phyloP scores from a whole-genome alignment of 768 basidiomycete genomes.

The Panaeolus cyanescens region DNA sequence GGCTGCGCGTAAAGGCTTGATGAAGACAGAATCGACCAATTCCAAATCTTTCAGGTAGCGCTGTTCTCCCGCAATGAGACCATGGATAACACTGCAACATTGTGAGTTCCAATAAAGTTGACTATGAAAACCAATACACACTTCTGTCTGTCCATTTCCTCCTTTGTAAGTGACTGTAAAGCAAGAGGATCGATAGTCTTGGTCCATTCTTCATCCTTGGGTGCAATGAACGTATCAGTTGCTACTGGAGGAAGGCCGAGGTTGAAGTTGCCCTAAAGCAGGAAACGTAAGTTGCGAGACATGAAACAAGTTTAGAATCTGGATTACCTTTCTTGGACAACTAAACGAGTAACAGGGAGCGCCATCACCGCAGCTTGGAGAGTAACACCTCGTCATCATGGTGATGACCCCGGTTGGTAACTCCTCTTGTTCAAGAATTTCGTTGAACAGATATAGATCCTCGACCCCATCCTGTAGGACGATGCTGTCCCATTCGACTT shows the following conservation, averaged over 20 bases:
- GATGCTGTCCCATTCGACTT: constrained; percentile 92
- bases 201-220: constrained; percentile 45
- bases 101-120: neutral
- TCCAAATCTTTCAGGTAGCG: constrained; percentile 90
- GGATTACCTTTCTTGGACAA: constrained; percentile 69
- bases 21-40: constrained; percentile 69
- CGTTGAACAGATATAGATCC: constrained; percentile 92
- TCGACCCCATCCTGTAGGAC: constrained; percentile 85
- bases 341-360: constrained; percentile 78
- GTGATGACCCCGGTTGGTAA: constrained; percentile 91
- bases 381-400: constrained; percentile 88
- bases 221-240: constrained; percentile 31
- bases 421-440: constrained; percentile 64
- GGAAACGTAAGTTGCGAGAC: constrained; percentile 2
- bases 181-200: constrained; percentile 44
- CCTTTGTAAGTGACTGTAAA: constrained; percentile 57
- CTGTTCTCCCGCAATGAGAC: constrained; percentile 86
- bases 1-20: constrained; percentile 48
- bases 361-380: constrained; percentile 82
- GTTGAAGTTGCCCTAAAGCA: constrained; percentile 15
- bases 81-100: constrained; percentile 69
- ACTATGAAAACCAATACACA: constrained; percentile 21
- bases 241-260: constrained; percentile 15
- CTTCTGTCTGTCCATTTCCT: constrained; percentile 85
- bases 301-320: neutral